Conservation (phyloP, 345 rosid species). For the Rhodamnia rubescens region DNA sequence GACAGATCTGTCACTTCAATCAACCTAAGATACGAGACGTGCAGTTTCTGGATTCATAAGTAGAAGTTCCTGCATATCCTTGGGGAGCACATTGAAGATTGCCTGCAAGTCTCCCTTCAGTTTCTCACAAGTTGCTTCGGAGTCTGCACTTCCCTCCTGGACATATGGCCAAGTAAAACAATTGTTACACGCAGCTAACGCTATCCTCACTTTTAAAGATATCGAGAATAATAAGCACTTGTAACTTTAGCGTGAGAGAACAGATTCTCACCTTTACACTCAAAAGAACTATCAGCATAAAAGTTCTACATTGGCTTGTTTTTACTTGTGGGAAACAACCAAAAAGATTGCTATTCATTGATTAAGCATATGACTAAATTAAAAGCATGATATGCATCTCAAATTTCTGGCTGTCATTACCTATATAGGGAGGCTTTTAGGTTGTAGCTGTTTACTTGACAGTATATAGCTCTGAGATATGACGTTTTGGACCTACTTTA, state of each 20-base stretch:
- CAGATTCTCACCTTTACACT: background rate
- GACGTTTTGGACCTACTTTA: background rate
- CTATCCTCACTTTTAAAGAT: background rate
- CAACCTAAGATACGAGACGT: slow-evolving; percentile 17
- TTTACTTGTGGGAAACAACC: background rate
- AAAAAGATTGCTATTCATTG: background rate
- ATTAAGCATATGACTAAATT: background rate
- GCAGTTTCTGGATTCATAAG: slow-evolving; percentile 80
- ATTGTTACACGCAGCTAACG: background rate
- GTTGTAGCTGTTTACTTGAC: background rate
- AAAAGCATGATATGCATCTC: background rate
- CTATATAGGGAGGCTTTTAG: background rate
- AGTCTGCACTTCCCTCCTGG: slow-evolving; percentile 18
- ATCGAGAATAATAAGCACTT: background rate
- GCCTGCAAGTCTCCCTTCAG: slow-evolving; percentile 67
- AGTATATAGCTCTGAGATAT: background rate
- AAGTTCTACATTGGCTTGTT: background rate
- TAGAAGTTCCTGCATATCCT: slow-evolving; percentile 83
- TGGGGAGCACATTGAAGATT: slow-evolving; percentile 63
- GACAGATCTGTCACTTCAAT: background rate
- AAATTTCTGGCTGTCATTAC: background rate
- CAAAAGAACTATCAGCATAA: background rate
- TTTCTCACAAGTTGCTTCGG: slow-evolving; percentile 42
- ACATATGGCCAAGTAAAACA: background rate
- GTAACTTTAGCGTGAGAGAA: background rate